Base-by-base conservation (phyloP, 192 early-diverging fungal species). In the Podila verticillata region DNA sequence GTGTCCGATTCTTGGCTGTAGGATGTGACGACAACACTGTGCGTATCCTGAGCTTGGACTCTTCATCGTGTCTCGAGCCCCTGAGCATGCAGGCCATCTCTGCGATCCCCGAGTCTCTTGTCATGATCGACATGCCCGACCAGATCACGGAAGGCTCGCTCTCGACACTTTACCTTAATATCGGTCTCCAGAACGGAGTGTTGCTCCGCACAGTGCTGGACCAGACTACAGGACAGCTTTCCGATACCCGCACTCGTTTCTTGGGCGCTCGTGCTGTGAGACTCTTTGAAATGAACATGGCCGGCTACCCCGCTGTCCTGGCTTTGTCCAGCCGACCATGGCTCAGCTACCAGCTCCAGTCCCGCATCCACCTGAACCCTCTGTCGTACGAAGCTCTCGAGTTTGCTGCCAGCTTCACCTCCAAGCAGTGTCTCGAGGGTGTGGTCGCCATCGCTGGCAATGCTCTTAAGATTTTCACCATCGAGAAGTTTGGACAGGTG, bases 11-110 rank as follows among this genome's bases (percentile, higher is more conserved):
- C 72, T 86, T 95, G 84, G 95, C 98, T 1, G 95, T 95, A 12
- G 98, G 96, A 26, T 97, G 95, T 78, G 92, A 86, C 59, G 98
- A 99, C 78, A 87, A 89, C 67, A 97, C 98, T 1, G 96, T 99
- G 12, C 88, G 98, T 32, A 87, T 99, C 34, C 81, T 97, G 47
- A 91, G 93, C 17, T 84, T 97, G 63, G 96, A 96, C 56, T 90
- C 94, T 7, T 88, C 92, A 32, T 85, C 81, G 29, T 93, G 94
- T 59, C 85, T 96, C 4, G 93, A 97, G 74, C 77, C 93, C 24
- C 75, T 95, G 24, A 88, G 89, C 60, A 87, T 95, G 87, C 90
- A 93, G 85, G 93, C 93, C 15, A 60, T 94, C 10, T 88, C 85
- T 54, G 90, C 89, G 1, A 73, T 84, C 8, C 88, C 95, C 15